Percentiles rank a stretch among this genome's conserved stretches.
phyloP scores from a whole-genome alignment of 306 rosid genomes.

The Cucurbita ficifolia region DNA sequence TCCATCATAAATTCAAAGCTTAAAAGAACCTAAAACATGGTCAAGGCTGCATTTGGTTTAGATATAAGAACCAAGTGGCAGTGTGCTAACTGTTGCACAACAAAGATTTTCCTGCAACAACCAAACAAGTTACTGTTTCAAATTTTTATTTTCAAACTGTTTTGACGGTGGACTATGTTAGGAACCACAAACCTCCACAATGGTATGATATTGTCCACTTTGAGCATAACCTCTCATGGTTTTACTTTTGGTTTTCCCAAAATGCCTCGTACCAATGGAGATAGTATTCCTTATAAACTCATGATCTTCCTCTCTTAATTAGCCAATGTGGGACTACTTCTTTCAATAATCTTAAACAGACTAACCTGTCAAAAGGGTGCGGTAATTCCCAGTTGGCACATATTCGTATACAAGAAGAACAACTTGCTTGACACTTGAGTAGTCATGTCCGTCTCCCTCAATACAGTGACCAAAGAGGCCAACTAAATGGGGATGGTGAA shows the following conservation, averaged over 20 bases:
- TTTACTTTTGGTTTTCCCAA: too few species aligned
- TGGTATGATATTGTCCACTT: too few species aligned
- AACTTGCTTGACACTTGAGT: slow-evolving; percentile 31
- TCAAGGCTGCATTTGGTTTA: neutral
- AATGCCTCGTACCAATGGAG: too few species aligned
- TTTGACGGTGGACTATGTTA: neutral
- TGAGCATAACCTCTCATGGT: too few species aligned
- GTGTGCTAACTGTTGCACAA: neutral
- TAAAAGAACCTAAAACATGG: neutral
- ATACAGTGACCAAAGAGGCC: slow-evolving; percentile 72
- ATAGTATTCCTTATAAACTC: too few species aligned
- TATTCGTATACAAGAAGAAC: slow-evolving; percentile 62
- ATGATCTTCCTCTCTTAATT: too few species aligned
- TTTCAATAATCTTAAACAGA: neutral
- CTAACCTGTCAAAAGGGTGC: slow-evolving; percentile 49
- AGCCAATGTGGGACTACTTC: too few species aligned
- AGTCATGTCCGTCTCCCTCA: slow-evolving; percentile 39
- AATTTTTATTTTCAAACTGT: neutral
- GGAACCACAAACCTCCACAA: too few species aligned
- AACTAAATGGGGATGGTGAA: slow-evolving; percentile 86
- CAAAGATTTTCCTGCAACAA: neutral
- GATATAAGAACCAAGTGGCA: neutral
- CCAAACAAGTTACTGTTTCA: neutral
- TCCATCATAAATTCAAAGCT: neutral
- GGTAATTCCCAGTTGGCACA: slow-evolving; percentile 44